Evolutionary conservation across 2,329 filamentous ascomycete species (phyloP), one percentile per base, ranked within the genome.

Genomic region (Calonectria ilicicola): DNA sequence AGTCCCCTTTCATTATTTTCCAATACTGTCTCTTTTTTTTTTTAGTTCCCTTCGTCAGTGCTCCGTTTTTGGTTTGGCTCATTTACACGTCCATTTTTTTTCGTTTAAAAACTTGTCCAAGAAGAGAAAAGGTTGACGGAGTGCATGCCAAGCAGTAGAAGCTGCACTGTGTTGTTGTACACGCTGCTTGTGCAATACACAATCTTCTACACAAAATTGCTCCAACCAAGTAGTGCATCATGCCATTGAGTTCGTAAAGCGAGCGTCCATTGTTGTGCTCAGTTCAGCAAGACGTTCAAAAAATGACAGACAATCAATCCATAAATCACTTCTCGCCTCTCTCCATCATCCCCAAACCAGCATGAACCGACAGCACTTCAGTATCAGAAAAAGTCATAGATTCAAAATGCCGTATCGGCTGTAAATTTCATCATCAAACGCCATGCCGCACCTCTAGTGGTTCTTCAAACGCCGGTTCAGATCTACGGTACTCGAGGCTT

Each of bases 381-480:
- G 53, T 60, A 60, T 74, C 72, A 65, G 70, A 76, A 77, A 51
- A 72, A 63, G 27, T 8, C 40, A 27, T 51, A 67, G 19, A 42
- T 77, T 78, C 65, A 78, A 77, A 68, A 73, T 76, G 76, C 78
- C 76, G 75, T 75, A 53, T 75, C 10, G 69, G 69, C 65, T 72
- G 70, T 72, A 60, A 53, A 72, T 72, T 72, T 51, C 46, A 51
- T 51, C 46, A 51, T 23, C 70, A 74, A 79, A 78, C 78, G 77
- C 78, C 74, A 66, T 74, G 74, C 76, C 78, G 74, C 77, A 79
- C 75, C 75, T 79, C 76, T 76, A 78, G 56, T 78, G 74, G 67
- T 78, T 78, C 70, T 75, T 77, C 69, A 78, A 80, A 80, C 78
- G 78, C 78, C 78, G 77, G 74, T 79, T 78, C 72, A 80, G 69